These are phyloP conservation scores for Pholiota adiposa DNA, from an alignment of 1,284 basidiomycete species.

Conservation along the genomic window DNA sequence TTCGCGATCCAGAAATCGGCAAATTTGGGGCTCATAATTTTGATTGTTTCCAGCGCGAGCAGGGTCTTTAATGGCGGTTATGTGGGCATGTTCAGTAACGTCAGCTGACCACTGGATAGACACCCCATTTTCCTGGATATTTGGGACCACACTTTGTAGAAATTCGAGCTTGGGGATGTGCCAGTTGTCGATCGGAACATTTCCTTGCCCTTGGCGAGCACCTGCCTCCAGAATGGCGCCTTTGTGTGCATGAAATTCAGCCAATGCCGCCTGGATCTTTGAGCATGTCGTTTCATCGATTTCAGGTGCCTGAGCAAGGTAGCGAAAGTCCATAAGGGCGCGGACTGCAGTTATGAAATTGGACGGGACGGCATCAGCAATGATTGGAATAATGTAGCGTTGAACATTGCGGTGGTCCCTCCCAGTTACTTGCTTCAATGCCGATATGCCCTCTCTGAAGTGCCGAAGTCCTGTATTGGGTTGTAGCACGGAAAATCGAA, in stretches of 20 bases:
- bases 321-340: conserved; percentile 36
- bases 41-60: conserved; percentile 27
- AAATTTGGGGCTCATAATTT: conserved; percentile 33
- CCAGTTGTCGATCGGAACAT: conserved; percentile 24
- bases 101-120: conserved; percentile 35
- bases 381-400: conserved; percentile 29
- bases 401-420: conserved; percentile 30
- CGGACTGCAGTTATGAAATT: conserved; percentile 28
- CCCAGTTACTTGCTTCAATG: conserved; percentile 34
- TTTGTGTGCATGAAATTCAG: conserved; percentile 31
- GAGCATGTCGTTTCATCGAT: conserved; percentile 20
- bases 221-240: conserved; percentile 24
- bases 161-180: conserved; percentile 35
- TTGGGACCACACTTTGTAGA: conserved; percentile 31
- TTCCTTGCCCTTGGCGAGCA: conserved; percentile 21
- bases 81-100: conserved; percentile 33
- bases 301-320: conserved; percentile 26
- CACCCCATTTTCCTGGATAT: conserved; percentile 26
- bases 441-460: conserved; percentile 30
- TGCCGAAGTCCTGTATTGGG: conserved; percentile 23
- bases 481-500: conserved; percentile 29
- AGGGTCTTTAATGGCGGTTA: conserved; percentile 32
- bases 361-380: conserved; percentile 28
- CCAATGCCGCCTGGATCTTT: conserved; percentile 18
- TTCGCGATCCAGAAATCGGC: conserved; percentile 25